Evolutionary conservation across 2,329 filamentous ascomycete species (phyloP).

Genomic region (Ilyonectria mors-panacis): DNA sequence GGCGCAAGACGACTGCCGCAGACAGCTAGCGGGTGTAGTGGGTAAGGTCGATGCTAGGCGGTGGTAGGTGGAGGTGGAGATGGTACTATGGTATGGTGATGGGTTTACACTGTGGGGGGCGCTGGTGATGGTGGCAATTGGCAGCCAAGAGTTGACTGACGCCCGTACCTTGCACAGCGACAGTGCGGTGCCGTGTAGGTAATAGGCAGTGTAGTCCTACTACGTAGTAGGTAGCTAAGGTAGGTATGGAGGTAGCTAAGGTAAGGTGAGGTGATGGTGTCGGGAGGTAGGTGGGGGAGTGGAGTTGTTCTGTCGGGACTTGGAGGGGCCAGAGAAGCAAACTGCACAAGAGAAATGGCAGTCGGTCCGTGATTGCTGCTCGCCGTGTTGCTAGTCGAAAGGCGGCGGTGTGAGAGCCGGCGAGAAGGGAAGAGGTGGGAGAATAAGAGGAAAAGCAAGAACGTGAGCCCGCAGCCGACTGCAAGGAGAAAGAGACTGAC

Average conservation of each 20-base stretch:
- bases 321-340: conserved; percentile 11
- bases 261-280: conserved; percentile 9
- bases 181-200: not conserved
- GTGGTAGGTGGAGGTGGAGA: conserved; percentile 15
- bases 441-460: not conserved
- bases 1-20: conserved; percentile 19
- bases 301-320: conserved; percentile 15
- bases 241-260: conserved; percentile 13
- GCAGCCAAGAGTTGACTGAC: conserved; percentile 13
- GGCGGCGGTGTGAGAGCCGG: not conserved
- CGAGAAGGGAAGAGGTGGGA: not conserved
- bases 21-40: conserved; percentile 19
- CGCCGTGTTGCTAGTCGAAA: not conserved
- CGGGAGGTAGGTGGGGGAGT: conserved; percentile 22
- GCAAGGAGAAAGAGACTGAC: conserved; percentile 8
- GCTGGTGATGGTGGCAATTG: conserved; percentile 18
- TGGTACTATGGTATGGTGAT: not conserved
- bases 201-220: not conserved
- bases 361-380: not conserved
- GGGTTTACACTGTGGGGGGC: conserved; percentile 28
- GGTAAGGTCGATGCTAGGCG: conserved; percentile 22
- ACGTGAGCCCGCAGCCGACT: not conserved
- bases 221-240: conserved; percentile 3
- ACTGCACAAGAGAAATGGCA: not conserved
- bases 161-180: conserved; percentile 18